Base-by-base conservation (phyloP, 805 yeast species). In the Ogataea nonfermentans region DNA sequence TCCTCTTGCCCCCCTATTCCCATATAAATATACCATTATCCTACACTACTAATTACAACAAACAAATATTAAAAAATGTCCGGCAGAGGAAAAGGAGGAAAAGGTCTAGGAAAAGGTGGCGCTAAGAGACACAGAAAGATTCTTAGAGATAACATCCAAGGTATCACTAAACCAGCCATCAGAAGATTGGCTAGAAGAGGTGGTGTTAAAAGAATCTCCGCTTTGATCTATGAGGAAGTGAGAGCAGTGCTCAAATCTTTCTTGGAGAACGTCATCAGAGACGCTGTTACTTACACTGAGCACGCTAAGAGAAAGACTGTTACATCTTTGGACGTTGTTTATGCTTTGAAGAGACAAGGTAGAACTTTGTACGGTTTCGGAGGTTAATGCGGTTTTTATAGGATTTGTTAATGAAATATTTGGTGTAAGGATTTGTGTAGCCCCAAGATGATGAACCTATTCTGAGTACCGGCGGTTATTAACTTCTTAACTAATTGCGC, bases 101-200 rank as follows among this genome's bases (percentile, higher is more conserved):
- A 93, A 86, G 99, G 99, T 76, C 81, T 93, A 63, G 99, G 99
- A 67, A 93, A 93, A 78, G 98, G 97, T 76, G 99, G 99, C 78
- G 99, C 99, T 64, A 91, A 91, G 83, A 89, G 99, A 76, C 99
- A 91, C 89, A 88, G 98, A 83, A 90, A 90, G 87, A 87, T 91
- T 73, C 80, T 90, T 57, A 90, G 98, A 81, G 99, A 93, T 73
- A 93, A 91, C 91, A 91, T 93, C 59, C 97, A 90, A 76, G 99
- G 99, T 79, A 91, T 91, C 69, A 91, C 99, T 51, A 91, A 91
- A 82, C 99, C 99, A 67, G 99, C 99, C 66, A 91, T 91, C 68
- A 89, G 99, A 80, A 91, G 99, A 87, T 84, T 91, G 64, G 99
- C 99, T 37, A 91, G 99, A 84, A 89, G 99, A 87, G 99, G 99